Base-by-base conservation (phyloP, 75 land plant genomes). In the Adiantum capillusveneris region DNA sequence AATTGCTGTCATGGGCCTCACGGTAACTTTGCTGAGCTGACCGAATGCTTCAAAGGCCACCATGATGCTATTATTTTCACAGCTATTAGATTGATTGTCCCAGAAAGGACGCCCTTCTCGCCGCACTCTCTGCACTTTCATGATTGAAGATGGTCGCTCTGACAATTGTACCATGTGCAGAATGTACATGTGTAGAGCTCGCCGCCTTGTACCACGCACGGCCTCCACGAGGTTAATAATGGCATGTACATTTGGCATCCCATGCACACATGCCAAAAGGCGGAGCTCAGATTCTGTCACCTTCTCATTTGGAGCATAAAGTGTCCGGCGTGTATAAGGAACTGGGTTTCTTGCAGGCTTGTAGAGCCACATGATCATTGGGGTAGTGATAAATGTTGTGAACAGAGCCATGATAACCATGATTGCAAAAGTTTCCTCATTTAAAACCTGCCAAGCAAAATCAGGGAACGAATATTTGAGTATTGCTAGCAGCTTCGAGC, bases 81-180 rank as follows among this genome's bases (percentile, higher is more conserved):
- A 12, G 28, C n/a, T n/a, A n/a, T n/a, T n/a, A n/a, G n/a, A n/a
- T n/a, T 44, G n/a, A 44, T 21, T 6, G 20, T 80, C 72, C 69
- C 75, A 72, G 63, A 72, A 75, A 2, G 90, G 95, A 0, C 79
- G 78, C 0, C 95, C 95, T 37, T 90, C 81, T 27, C 64, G 69
- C 30, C 87, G 59, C 25, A 78, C 82, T 63, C 66, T 68, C 63
- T 87, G 79, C 0, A 81, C 82, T 81, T 80, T 76, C 55, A 68
- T 30, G 49, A 90, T 86, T 1, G 96, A 75, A 0, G 96, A 90
- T 5, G 87, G 71, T 11, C 96, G 63, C 69, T 90, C 96, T 9
- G 90, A 80, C 18, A 86, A 73, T 78, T 86, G 84, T 65, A 85
- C 72, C 28, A 90, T 78, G 68, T 90, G 96, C 77, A 90, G 59